These are phyloP conservation scores for Solanum commersonii DNA, from an alignment of 257 asterid species.

Conservation along the genomic window DNA sequence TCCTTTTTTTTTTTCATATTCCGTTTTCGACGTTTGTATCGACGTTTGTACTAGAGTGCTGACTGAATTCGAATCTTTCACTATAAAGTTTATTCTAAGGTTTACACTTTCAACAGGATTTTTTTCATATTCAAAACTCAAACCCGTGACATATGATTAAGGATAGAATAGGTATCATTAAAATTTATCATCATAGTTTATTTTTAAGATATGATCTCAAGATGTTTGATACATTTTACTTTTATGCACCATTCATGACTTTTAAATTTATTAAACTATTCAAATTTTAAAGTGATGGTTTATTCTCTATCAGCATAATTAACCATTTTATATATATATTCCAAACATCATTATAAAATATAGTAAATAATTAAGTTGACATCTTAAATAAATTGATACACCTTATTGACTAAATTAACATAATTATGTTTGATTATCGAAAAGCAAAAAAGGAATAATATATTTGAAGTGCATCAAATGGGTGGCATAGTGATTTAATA, in stretches of 20 bases:
- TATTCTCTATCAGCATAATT: neutral
- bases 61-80: too few species aligned
- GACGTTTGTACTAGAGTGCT: too few species aligned
- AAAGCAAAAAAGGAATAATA: neutral
- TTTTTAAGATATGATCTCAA: neutral
- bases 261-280: neutral
- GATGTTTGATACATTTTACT: neutral
- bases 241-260: neutral
- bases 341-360: neutral
- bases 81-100: neutral
- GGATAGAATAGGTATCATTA: neutral
- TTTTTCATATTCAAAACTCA: too few species aligned
- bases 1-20: too few species aligned
- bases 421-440: neutral
- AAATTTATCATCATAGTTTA: neutral
- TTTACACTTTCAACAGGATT: neutral
- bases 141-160: accelerated
- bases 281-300: neutral
- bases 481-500: neutral
- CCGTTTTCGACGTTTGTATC: too few species aligned
- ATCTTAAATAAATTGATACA: neutral
- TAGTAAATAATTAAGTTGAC: neutral
- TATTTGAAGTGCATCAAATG: neutral
- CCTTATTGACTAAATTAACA: neutral
- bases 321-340: neutral